Conservation (phyloP, 2,329 filamentous ascomycete genomes). For the Biscogniauxia marginata region DNA sequence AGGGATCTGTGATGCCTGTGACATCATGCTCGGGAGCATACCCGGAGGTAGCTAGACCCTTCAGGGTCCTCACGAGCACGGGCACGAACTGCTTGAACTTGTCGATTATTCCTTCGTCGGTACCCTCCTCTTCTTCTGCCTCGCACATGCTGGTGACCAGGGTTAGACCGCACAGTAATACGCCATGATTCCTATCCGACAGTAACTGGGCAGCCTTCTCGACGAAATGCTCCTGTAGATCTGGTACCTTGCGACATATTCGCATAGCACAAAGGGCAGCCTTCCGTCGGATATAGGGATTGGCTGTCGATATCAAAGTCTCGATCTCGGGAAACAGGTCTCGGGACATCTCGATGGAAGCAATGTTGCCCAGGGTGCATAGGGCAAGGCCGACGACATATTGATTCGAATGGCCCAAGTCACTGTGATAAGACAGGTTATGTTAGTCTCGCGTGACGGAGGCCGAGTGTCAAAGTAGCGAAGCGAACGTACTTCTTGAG, state of each 20-base stretch:
- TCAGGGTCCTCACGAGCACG: slow-evolving; percentile 83
- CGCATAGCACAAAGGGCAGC: slow-evolving; percentile 98
- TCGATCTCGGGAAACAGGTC: slow-evolving; percentile 97
- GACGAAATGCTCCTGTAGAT: slow-evolving; percentile 93
- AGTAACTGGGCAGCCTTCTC: slow-evolving; percentile 89
- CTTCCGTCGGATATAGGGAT: slow-evolving; percentile 97
- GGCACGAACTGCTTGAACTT: slow-evolving; percentile 87
- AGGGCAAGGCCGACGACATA: slow-evolving; percentile 96
- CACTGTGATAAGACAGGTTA: slow-evolving; percentile 51
- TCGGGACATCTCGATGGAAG: slow-evolving; percentile 96
- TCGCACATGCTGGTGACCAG: slow-evolving; percentile 91
- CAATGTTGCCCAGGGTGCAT: slow-evolving; percentile 95
- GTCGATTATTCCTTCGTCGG: slow-evolving; percentile 86
- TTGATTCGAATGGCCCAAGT: slow-evolving; percentile 95
- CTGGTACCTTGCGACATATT: slow-evolving; percentile 96
- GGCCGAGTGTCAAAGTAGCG: background rate
- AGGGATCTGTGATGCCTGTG: slow-evolving; percentile 95
- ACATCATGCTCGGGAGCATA: slow-evolving; percentile 98
- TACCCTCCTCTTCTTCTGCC: slow-evolving; percentile 87
- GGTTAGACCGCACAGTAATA: slow-evolving; percentile 88
- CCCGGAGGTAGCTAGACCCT: slow-evolving; percentile 88
- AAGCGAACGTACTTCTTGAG: slow-evolving; percentile 75
- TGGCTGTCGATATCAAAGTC: slow-evolving; percentile 83
- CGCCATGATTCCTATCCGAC: slow-evolving; percentile 92
- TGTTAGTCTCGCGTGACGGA: slow-evolving; percentile 33